Base-by-base conservation (phyloP, 805 yeast genomes). In the Kodamaea nitidulidarum region DNA sequence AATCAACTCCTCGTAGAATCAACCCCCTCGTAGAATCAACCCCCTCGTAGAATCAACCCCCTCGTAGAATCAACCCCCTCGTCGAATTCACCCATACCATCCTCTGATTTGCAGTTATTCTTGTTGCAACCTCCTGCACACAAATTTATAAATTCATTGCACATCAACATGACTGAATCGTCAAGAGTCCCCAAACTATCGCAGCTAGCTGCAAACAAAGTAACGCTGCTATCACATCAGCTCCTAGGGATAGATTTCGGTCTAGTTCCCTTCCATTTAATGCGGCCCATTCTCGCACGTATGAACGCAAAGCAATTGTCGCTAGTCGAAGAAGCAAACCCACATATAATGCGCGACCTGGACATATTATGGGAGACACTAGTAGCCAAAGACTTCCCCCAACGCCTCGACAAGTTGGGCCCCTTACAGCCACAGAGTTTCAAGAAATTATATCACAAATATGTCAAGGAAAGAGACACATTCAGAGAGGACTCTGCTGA, bases 291-390 rank as follows among this genome's bases (percentile, higher is more conserved):
- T 1, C 56, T 76, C 9, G 51, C 47, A 41, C 65, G 65, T 39
- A 71, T 75, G 63, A 61, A 52, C 28, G 54, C 60, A 11, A 42
- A 41, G 25, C 50, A 75, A 35, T 55, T 76, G 12, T 54, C 54
- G 25, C 40, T 47, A 6, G 58, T 75, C 0, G 81, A 76, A 49
- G 42, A 40, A 1, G 55, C 49, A 33, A 70, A 76, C 31, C 73
- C 75, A 4, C 73, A 62, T 16, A 47, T 76, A 1, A 52, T 52
- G 5, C 65, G 70, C 1, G 53, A 62, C 30, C 57, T 73, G 3
- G 79, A 75, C 44, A 59, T 56, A 4, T 45, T 76, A 24, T 76
- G 81, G 81, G 52, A 49, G 28, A 39, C 43, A n/a, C 52, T 76
- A 15, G 55, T 76, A 1, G 56, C 57, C 28, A 63, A 70, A 40